Evolutionary conservation across 1,284 basidiomycete species (phyloP), one percentile per base, ranked within the genome.

Genomic region (Salmacisia buchloeana): DNA sequence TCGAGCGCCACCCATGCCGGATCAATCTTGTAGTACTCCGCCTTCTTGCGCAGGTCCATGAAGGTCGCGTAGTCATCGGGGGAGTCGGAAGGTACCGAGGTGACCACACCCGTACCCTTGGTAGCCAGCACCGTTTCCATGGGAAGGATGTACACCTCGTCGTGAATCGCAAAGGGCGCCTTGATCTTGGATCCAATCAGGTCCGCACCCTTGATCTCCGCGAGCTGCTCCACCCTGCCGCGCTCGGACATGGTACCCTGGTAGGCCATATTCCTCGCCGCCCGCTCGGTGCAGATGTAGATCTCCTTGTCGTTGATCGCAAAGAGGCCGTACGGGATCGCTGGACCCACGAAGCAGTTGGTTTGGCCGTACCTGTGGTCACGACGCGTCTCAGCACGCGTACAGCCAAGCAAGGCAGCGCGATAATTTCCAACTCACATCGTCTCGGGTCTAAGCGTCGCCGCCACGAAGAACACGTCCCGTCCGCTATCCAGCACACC

Each of bases 41-140:
- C 86, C 83, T 99, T 99, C 83, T 97, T 98, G 78, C 90, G 89
- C 52, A 99, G 85, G 77, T 98, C 94, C 79, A 88, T 88, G 62
- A 92, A 84, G 5, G 91, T 96, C 69, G 88, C 87, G 81, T 88
- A 97, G 82, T 99, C 96, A 79, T 98, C 96, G 29, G 96, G 96
- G 15, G 96, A 98, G 81, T 99, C 96, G 13, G 94, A 96, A 0
- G 96, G 94, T 10, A 97, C 93, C 58, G 92, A 98, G 2, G 94
- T 97, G 72, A 99, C 96, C 39, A 99, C 94, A 75, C 96, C 96
- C 25, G 94, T 98, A 77, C 96, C 96, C 85, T 98, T 98, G 73
- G 90, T 94, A 27, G 93, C 86, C 61, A 97, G 85, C 57, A 98
- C 93, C 69, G 89, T 91, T 75, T 98, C 94, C 96, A 99, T 99